Evolutionary conservation across 2,329 filamentous ascomycete species (phyloP).

Genomic region (Trichothecium sympodiale): DNA sequence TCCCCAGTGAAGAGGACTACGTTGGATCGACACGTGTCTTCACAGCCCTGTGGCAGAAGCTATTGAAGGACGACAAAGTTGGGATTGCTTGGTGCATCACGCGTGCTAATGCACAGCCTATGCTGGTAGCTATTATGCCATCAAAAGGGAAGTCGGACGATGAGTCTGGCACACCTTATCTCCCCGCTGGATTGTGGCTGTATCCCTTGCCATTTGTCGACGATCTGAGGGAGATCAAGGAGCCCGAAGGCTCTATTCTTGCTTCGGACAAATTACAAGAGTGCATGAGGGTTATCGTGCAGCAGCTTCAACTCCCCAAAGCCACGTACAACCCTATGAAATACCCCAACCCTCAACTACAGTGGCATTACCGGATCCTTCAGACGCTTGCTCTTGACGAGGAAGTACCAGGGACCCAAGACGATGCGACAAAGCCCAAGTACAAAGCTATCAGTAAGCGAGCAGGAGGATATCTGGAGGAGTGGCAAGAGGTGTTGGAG

Average conservation of each 20-base stretch:
- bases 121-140: slow-evolving; percentile 71
- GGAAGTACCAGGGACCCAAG: slow-evolving; percentile 62
- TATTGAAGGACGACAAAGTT: slow-evolving; percentile 68
- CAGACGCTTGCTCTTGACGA: slow-evolving; percentile 88
- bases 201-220: slow-evolving; percentile 82
- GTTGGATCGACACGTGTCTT: slow-evolving; percentile 90
- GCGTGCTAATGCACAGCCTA: slow-evolving; percentile 67
- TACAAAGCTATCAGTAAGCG: slow-evolving; percentile 85
- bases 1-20: slow-evolving; percentile 81
- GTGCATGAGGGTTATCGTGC: slow-evolving; percentile 69
- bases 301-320: slow-evolving; percentile 81
- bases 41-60: slow-evolving; percentile 78
- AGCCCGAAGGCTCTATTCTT: slow-evolving; percentile 38
- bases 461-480: slow-evolving; percentile 64
- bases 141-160: slow-evolving; percentile 57
- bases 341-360: slow-evolving; percentile 84
- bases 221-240: slow-evolving; percentile 68
- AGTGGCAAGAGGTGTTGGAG: slow-evolving; percentile 64
- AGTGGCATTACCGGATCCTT: slow-evolving; percentile 95
- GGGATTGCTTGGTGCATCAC: slow-evolving; percentile 85
- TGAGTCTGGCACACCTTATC: slow-evolving; percentile 52
- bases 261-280: slow-evolving; percentile 66
- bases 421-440: slow-evolving; percentile 75
- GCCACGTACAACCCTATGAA: slow-evolving; percentile 72
- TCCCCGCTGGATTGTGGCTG: slow-evolving; percentile 81